Conservation (phyloP, 371 early-diverging fungal species). For the Mucor piriformis region DNA sequence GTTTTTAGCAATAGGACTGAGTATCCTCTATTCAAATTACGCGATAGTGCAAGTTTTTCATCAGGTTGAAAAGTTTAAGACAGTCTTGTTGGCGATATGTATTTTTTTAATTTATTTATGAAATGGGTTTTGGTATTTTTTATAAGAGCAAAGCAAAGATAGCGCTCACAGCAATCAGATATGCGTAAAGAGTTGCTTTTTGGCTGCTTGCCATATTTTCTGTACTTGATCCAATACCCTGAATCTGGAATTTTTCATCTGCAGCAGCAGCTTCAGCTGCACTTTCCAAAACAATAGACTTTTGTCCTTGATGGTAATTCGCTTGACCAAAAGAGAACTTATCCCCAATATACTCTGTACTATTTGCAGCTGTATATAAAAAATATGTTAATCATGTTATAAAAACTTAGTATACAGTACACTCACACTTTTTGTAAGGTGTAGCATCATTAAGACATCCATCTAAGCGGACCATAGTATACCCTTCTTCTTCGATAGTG, state of each 20-base stretch:
- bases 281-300: slow-evolving; percentile 8
- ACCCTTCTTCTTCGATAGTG: slow-evolving; percentile 50
- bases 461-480: slow-evolving; percentile 63
- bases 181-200: neutral
- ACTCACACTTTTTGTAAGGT: slow-evolving; percentile 45
- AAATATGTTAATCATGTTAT: neutral
- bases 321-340: slow-evolving; percentile 50
- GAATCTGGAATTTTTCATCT: neutral
- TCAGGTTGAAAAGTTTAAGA: neutral
- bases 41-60: too few species aligned
- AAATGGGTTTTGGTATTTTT: neutral
- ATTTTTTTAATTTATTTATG: neutral
- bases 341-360: slow-evolving; percentile 42
- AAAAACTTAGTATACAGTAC: too few species aligned
- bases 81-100: neutral
- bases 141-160: slow-evolving; percentile 4
- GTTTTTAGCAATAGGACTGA: too few species aligned
- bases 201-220: neutral
- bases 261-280: neutral
- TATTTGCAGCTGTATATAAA: slow-evolving; percentile 13
- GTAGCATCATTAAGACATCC: slow-evolving; percentile 57
- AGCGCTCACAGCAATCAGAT: neutral
- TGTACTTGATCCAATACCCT: neutral
- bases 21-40: too few species aligned
- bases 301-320: slow-evolving; percentile 55